Evolutionary conservation across 768 basidiomycete species (phyloP).

Genomic region (Phlebiopsis gigantea): DNA sequence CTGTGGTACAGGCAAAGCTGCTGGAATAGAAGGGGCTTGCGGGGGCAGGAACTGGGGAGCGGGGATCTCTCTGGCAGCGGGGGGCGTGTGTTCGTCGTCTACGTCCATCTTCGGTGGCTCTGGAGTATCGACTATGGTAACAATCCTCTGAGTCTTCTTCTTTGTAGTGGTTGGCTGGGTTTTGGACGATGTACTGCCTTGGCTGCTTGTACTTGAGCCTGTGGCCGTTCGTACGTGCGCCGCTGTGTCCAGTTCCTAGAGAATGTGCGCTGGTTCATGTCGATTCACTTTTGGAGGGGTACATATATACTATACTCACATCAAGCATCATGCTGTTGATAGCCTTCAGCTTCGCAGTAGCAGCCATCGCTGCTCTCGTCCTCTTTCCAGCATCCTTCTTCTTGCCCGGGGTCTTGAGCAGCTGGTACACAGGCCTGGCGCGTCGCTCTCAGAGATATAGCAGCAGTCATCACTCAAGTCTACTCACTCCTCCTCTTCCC

Average conservation of each 20-base stretch:
- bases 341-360: conserved; percentile 41
- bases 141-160: conserved; percentile 14
- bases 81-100: neutral
- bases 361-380: conserved; percentile 36
- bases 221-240: neutral
- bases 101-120: conserved; percentile 5
- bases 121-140: conserved; percentile 18
- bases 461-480: neutral
- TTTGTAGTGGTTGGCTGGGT: neutral
- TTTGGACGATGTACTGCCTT: neutral
- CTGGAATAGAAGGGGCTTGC: neutral
- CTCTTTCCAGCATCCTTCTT: conserved; percentile 53
- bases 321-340: conserved; percentile 38
- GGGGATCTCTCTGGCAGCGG: neutral
- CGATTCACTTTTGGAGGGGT: neutral
- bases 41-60: neutral
- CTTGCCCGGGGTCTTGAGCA: conserved; percentile 80
- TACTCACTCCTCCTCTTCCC: conserved; percentile 61
- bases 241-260: neutral
- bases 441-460: neutral
- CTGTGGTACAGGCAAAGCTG: too few species aligned
- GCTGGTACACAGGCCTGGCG: conserved; percentile 63
- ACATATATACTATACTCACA: conserved; percentile 28
- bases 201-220: neutral
- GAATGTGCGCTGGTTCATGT: neutral